Evolutionary conservation across 352 stramenopile genomes (phyloP), one percentile per base, ranked within the genome.

Genomic region (Phytophthora cryptogea): DNA sequence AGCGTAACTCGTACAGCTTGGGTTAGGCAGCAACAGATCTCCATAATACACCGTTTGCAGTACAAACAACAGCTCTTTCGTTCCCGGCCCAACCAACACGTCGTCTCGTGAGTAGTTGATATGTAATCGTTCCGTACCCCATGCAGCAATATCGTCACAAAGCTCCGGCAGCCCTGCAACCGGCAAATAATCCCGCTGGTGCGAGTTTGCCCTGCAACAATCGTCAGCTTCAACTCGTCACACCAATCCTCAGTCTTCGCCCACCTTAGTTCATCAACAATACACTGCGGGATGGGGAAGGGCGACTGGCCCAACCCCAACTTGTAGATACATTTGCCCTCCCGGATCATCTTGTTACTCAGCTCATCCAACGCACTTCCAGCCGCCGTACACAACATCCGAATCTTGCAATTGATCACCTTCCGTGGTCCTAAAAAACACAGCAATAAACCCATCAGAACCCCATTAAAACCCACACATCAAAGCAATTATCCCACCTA

Each of bases 11-110:
- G 84, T 94, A 51, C 87, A 96, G 49, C 83, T 94, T 13, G 87
- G 85, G 44, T 92, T 94, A 7, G 85, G 87, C 28, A 96, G 71
- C 49, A 96, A 43, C 10, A 96, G 39, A 39, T 96, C 87, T 36
- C 85, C 87, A 63, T 96, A 94, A 46, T 94, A 94, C 30, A 94
- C 85, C 0, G 83, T 94, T 62, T 96, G 87, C 17, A 96, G 68
- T n/a, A 96, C 83, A 44, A 94, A 96, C 4, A 96, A 62, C 9
- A 96, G 68, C 57, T 96, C 87, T 52, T 96, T 96, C 0, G 85
- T 94, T n/a, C 87, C 87, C n/a, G 87, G 87, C 5, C 87, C 87
- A 3, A 96, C 79, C 26, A 96, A 74, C 16, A 96, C 83, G 56
- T 94, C 84, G 39, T 96, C 83, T 17, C 71, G 68, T 4, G 78